These are phyloP conservation scores for Clavispora vitiphila DNA, from an alignment of 805 yeast genomes.

Conservation along the genomic window DNA sequence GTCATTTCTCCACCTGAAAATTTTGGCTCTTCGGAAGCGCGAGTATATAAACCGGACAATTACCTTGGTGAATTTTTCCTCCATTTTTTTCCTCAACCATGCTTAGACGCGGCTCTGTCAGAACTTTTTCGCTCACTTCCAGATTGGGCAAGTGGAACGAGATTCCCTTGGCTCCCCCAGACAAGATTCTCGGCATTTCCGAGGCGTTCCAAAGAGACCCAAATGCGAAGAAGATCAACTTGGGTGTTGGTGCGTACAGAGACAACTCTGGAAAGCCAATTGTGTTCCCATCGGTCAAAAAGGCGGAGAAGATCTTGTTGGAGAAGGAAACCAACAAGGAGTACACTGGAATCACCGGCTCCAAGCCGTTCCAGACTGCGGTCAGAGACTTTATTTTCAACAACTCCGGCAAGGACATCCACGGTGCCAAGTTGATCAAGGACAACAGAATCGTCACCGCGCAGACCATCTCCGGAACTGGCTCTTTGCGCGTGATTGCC, in stretches of 20 bases:
- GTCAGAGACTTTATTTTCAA: constrained; percentile 73
- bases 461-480: constrained; percentile 94
- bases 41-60: background rate
- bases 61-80: background rate
- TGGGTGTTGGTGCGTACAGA: constrained; percentile 93
- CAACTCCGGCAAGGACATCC: constrained; percentile 45
- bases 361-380: constrained; percentile 56
- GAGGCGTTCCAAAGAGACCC: constrained; percentile 68
- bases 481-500: constrained; percentile 82
- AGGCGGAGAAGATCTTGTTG: constrained; percentile 54
- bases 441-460: constrained; percentile 71
- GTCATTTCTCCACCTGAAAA: constrained; percentile 5
- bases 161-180: constrained; percentile 64
- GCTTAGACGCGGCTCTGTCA: constrained; percentile 15
- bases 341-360: constrained; percentile 83
- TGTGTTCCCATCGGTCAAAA: constrained; percentile 71
- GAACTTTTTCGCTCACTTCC: constrained; percentile 14
- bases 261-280: constrained; percentile 85
- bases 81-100: constrained; percentile 4
- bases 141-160: constrained; percentile 24
- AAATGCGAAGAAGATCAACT: constrained; percentile 52
- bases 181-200: constrained; percentile 77
- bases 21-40: background rate
- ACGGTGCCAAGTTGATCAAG: constrained; percentile 50
- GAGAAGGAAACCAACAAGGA: constrained; percentile 64